Evolutionary conservation across 1,139 yeast species (phyloP).

Genomic region (Protomyces pachydermus): DNA sequence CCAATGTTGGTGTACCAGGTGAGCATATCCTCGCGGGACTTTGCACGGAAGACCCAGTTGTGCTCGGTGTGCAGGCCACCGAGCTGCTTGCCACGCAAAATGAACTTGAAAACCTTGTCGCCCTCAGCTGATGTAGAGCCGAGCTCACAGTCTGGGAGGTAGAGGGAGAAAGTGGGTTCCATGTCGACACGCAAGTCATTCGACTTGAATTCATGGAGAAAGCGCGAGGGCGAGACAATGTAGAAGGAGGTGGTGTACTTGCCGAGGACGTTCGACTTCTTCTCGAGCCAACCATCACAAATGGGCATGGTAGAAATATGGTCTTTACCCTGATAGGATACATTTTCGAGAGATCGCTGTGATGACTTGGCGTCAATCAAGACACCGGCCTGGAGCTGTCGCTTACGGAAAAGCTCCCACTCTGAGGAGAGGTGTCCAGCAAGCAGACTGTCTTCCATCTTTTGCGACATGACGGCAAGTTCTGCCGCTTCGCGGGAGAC

Average conservation of each 20-base stretch:
- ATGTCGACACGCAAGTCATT: conserved; percentile 77
- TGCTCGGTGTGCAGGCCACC: conserved; percentile 58
- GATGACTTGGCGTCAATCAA: conserved; percentile 73
- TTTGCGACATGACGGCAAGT: conserved; percentile 47
- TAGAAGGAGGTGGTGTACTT: conserved; percentile 88
- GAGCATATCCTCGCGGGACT: conserved; percentile 69
- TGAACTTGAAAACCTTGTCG: conserved; percentile 67
- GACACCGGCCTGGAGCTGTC: conserved; percentile 47
- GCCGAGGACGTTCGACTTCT: conserved; percentile 84
- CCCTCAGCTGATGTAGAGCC: conserved; percentile 71
- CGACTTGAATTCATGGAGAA: conserved; percentile 83
- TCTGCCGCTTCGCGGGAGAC: conserved; percentile 65
- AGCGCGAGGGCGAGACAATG: conserved; percentile 73
- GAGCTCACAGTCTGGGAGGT: conserved; percentile 73
- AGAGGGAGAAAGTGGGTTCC: conserved; percentile 79
- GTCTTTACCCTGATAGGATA: conserved; percentile 60
- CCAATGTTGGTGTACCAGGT: conserved; percentile 72
- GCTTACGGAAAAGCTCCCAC: conserved; percentile 78
- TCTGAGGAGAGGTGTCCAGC: conserved; percentile 74
- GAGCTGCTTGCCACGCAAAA: conserved; percentile 66
- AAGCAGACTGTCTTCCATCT: conserved; percentile 53
- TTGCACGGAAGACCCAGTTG: conserved; percentile 89
- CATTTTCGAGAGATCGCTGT: conserved; percentile 59
- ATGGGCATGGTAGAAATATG: conserved; percentile 68
- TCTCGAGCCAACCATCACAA: conserved; percentile 75